phyloP scores from a whole-genome alignment of 148 eudicot species.

The Vaccinium darrowii region DNA sequence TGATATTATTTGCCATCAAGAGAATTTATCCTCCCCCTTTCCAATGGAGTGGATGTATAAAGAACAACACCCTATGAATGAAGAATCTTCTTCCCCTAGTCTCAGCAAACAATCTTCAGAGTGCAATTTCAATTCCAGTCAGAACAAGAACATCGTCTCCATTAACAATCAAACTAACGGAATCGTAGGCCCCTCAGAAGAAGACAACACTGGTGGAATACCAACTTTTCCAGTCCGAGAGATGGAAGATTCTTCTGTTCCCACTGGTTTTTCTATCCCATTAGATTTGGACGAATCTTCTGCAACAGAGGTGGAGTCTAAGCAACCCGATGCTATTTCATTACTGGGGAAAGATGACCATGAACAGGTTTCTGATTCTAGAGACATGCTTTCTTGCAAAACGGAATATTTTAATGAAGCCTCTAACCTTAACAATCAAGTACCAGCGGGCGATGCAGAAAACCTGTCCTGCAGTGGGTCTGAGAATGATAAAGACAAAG shows the following conservation, averaged over 20 bases:
- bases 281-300: slow-evolving; percentile 33
- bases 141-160: slow-evolving; percentile 11
- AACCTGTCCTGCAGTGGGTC: slow-evolving; percentile 28
- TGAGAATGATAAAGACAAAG: slow-evolving; percentile 38
- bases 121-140: slow-evolving; percentile 15
- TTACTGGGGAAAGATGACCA: slow-evolving; percentile 28
- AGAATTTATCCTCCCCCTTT: slow-evolving; percentile 69
- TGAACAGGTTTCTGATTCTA: slow-evolving; percentile 28
- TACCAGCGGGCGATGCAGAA: slow-evolving; percentile 19
- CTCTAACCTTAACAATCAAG: slow-evolving; percentile 25
- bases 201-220: slow-evolving; percentile 16
- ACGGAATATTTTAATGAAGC: slow-evolving; percentile 26
- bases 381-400: slow-evolving; percentile 21
- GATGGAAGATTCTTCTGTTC: slow-evolving; percentile 28
- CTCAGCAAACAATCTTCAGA: slow-evolving; percentile 28
- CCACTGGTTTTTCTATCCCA: slow-evolving; percentile 25
- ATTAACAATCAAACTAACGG: slow-evolving; percentile 30
- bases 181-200: slow-evolving; percentile 21
- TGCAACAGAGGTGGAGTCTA: slow-evolving; percentile 20
- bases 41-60: slow-evolving; percentile 73
- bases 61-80: slow-evolving; percentile 34
- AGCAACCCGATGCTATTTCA: slow-evolving; percentile 26
- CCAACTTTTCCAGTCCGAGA: slow-evolving; percentile 22
- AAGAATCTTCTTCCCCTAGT: slow-evolving; percentile 24
- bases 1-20: slow-evolving; percentile 98